Evolutionary conservation across 108 stramenopile species (phyloP), one percentile per base, ranked within the genome.

Genomic region (Pseudonitzschia delicatissima): DNA sequence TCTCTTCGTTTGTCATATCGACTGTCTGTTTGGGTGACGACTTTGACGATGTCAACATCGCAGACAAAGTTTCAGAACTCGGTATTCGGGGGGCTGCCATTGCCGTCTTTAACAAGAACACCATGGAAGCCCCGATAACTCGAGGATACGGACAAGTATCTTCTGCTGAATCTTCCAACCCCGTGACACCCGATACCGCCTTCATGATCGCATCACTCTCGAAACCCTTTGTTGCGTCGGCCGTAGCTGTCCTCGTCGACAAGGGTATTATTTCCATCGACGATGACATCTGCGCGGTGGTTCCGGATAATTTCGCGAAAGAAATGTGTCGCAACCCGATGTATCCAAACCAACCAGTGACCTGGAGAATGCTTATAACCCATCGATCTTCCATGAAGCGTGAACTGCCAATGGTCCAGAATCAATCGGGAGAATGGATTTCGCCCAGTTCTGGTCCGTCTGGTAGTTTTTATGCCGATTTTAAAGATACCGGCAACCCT

Each of bases 271-370:
- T 74, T 40, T 21, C 59, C 21, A 17, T 40, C 17, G 37, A 49
- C 40, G 73, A 74, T 59, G 73, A 74, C 40, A 68, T 74, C 36
- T 74, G 73, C 26, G 26, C 68, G 25, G 73, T 74, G 23, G n/a
- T 67, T 9, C 69, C 69, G 45, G 32, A 9, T 7, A 29, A 39
- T 21, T n/a, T 36, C 27, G 5, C 26, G 5, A 27, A 37, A 7
- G 3, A 13, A 29, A 58, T 53, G 42, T 73, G 72, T 32, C 37
- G 72, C 7, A 73, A 73, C 55, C 72, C 65, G 17, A 31, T 37
- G 11, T 59, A 60, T 42, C 57, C 65, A 25, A 26, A 66, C 21
- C 44, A 7, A 28, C 17, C 26, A 25, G 45, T 73, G 8, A 67
- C 64, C 9, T 67, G 72, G 72, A 44, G 72, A 29, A 73, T 73